Evolutionary conservation across 495 filamentous ascomycete species (phyloP).

Genomic region (Hyaloscypha bicolor): DNA sequence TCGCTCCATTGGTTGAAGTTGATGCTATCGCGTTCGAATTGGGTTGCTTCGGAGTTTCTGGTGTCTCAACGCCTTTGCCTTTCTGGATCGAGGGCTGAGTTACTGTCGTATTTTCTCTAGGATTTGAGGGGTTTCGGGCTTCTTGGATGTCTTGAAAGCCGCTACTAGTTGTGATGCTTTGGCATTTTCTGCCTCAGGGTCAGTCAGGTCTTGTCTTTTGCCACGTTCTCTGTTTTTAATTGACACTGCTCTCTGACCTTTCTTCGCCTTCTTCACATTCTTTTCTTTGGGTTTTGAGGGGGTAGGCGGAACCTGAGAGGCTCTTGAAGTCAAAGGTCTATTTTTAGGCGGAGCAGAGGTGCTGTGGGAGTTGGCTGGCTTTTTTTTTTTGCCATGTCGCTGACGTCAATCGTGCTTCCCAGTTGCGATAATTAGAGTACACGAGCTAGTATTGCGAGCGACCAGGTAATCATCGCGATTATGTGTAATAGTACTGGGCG

Average conservation of each 20-base stretch:
- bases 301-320: not conserved
- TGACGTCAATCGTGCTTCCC: not conserved
- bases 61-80: not conserved
- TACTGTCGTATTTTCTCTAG: not conserved
- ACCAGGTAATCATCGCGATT: not conserved
- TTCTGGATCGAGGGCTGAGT: not conserved
- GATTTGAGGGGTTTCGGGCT: not conserved
- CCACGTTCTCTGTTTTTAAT: not conserved
- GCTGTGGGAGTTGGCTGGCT: not conserved
- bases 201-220: conserved; percentile 1
- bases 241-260: conserved; percentile 3
- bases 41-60: not conserved
- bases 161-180: not conserved
- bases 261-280: conserved; percentile 2
- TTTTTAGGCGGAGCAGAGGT: conserved; percentile 1
- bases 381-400: conserved; percentile 2
- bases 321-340: not conserved
- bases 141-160: not conserved
- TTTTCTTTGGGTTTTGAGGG: conserved; percentile 2
- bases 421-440: not conserved
- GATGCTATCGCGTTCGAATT: not conserved
- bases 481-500: conserved; percentile 5
- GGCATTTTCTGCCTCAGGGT: not conserved
- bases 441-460: too few species aligned
- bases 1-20: not conserved